Evolutionary conservation across 768 basidiomycete genomes (phyloP), one percentile per base, ranked within the genome.

Genomic region (Daedaleopsis sinensis): DNA sequence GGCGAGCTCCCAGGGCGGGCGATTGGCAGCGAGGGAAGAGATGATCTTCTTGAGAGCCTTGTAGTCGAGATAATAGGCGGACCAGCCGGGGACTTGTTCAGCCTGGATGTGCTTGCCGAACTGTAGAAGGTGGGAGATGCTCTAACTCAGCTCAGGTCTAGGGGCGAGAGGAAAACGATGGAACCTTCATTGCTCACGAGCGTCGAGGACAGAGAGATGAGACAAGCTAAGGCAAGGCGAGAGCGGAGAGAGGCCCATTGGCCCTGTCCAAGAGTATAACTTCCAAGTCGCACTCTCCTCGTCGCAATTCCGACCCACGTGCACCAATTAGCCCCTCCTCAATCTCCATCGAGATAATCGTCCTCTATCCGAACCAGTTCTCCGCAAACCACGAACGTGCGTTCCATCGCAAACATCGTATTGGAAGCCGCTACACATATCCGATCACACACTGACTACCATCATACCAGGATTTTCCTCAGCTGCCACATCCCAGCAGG

Each of bases 11-110:
- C 93, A 89, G 51, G 91, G 92, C 8, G 94, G 93, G 60, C 93
- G 86, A 73, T 94, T 92, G 35, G 92, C 90, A 53, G 88, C 87
- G 63, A 98, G 85, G 15, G 96, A 97, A 62, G 96, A 96, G 70
- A 99, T 95, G 70, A 98, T 98, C 84, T 98, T 94, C 79, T 97
- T 97, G 73, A 97, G 83, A 69, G 90, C 91, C 80, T 99, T 99
- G 85, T 99, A 99, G 78, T 98, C 96, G 61, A 98, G 86, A 77
- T 98, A 98, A 79, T 93, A 93, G 46, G 81, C 73, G 32, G 93
- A 93, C 96, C 96, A 99, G 78, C 96, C 96, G 54, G 96, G 95
- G 57, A 98, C 88, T 79, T 97, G 94, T 74, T 96, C 91, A 35
- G 91, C 87, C 75, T 94, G 95, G 64, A 99, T 94, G 63, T 94